These are phyloP conservation scores for Fraxinus albicans DNA, from an alignment of 305 asterid species.

Conservation along the genomic window DNA sequence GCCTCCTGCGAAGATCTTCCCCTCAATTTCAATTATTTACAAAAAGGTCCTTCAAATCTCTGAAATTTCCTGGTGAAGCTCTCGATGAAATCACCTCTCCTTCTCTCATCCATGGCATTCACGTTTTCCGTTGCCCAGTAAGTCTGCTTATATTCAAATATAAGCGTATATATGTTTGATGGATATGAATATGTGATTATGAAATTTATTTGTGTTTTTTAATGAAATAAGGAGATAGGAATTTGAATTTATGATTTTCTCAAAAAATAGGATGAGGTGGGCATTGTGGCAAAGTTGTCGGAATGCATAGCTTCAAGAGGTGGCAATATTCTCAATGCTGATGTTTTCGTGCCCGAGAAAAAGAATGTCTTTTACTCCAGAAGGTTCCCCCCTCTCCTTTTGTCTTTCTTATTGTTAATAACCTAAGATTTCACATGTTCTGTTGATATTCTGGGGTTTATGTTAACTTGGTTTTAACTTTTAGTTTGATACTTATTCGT, in stretches of 20 bases:
- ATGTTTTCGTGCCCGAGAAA: slow-evolving; percentile 82
- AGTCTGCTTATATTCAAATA: slow-evolving; percentile 16
- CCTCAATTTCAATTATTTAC: slow-evolving; percentile 38
- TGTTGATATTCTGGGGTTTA: neutral
- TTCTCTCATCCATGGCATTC: slow-evolving; percentile 77
- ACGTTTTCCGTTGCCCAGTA: slow-evolving; percentile 89
- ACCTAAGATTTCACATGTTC: neutral
- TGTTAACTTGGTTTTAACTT: neutral
- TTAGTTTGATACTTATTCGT: neutral
- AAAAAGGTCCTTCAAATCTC: slow-evolving; percentile 47
- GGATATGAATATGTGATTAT: neutral
- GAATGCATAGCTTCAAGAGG: slow-evolving; percentile 90
- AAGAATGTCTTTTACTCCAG: slow-evolving; percentile 81
- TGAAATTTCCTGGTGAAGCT: slow-evolving; percentile 42
- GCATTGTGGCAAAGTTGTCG: slow-evolving; percentile 82
- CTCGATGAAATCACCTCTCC: slow-evolving; percentile 46
- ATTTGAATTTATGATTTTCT: slow-evolving; percentile 14
- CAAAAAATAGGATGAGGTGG: slow-evolving; percentile 69
- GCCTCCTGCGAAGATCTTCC: slow-evolving; percentile 43
- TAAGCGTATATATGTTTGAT: neutral
- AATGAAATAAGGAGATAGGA: neutral
- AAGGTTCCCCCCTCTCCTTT: slow-evolving; percentile 47
- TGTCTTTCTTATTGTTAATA: neutral
- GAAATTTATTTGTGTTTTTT: neutral
- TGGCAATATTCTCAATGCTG: slow-evolving; percentile 85